A percentile compares a stretch with the other conserved stretches of the same genome.
Evolutionary conservation across 1,284 basidiomycete genomes (phyloP).

Genomic region (Sporisorium graminicola): DNA sequence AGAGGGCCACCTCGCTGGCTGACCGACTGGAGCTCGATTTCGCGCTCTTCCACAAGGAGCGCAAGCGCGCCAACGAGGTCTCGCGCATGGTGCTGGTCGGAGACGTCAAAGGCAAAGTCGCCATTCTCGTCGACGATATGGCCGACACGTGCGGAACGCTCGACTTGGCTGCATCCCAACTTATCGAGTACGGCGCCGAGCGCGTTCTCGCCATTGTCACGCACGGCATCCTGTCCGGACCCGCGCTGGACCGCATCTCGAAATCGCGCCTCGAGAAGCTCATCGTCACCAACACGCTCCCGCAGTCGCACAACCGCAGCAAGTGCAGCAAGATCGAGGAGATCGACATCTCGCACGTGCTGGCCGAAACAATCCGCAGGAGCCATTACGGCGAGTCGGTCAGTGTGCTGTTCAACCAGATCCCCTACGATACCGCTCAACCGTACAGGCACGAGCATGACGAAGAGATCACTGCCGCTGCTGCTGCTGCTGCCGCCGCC

Average conservation of each 20-base stretch:
- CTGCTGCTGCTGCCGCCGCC: neutral
- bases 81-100: constrained; percentile 99
- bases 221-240: constrained; percentile 94
- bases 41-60: constrained; percentile 99
- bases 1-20: constrained; percentile 96
- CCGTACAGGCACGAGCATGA: constrained; percentile 65
- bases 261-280: constrained; percentile 82
- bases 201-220: constrained; percentile 94
- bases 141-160: constrained; percentile 98
- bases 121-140: constrained; percentile 99
- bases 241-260: constrained; percentile 76
- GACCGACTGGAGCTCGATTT: constrained; percentile 97
- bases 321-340: constrained; percentile 86
- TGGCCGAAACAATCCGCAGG: constrained; percentile 95
- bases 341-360: constrained; percentile 92
- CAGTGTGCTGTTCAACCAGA: constrained; percentile 66
- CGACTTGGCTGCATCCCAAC: constrained; percentile 88
- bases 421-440: constrained; percentile 68
- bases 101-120: constrained; percentile 89
- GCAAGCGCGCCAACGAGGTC: constrained; percentile 99
- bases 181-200: constrained; percentile 88
- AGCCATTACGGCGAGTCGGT: constrained; percentile 73
- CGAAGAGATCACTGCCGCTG: constrained; percentile 23
- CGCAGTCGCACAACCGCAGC: constrained; percentile 83
- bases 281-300: constrained; percentile 98